Base-by-base conservation (phyloP, 768 basidiomycete species). In the Saitozyma podzolica region DNA sequence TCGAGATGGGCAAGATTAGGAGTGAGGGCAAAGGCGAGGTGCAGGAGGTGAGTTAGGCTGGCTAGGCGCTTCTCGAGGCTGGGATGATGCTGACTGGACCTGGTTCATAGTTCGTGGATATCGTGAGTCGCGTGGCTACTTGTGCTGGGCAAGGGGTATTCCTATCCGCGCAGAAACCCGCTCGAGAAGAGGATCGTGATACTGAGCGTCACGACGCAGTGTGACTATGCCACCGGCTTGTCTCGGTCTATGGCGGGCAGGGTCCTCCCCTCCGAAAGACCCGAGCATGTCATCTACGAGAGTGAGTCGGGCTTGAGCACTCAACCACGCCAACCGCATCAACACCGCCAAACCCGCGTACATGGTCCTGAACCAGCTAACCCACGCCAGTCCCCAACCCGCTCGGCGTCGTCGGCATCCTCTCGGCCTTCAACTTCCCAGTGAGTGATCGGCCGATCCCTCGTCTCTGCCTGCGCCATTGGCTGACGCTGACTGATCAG, bases 341-440 rank as follows among this genome's bases (percentile, higher is more conserved):
- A 29, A 29, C 29, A 2, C 2, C 29, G 29, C 5, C 29, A 29
- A 29, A 29, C 29, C 2, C 6, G 9, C 43, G 92, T 88, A 51
- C 54, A 73, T 62, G 6, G 20, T 10, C 13, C 13, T 9, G 42
- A 6, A 56, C 40, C 8, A 9, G 20, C 65, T 73, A 8, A 63
- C 20, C 43, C 59, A 14, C 10, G 50, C 29, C 78, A 92, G 91
- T 95, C 4, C 90, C 94, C 9, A 96, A 96, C 77, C 94, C 95
- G 19, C 83, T 97, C 0, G 88, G 88, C 9, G 82, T 87, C 2
- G 83, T 89, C 9, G 85, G 82, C 1, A 86, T 95, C 9, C 81
- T 98, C 56, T 89, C 91, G 19, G 95, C 95, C 0, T 97, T 96
- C 83, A 98, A 98, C 79, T 98, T 97, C 77, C 95, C 95, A 9